A percentile compares a stretch with the other conserved stretches of the same genome.
Conservation (phyloP, 1,139 yeast genomes). For the Sugiyamaella japonica region DNA sequence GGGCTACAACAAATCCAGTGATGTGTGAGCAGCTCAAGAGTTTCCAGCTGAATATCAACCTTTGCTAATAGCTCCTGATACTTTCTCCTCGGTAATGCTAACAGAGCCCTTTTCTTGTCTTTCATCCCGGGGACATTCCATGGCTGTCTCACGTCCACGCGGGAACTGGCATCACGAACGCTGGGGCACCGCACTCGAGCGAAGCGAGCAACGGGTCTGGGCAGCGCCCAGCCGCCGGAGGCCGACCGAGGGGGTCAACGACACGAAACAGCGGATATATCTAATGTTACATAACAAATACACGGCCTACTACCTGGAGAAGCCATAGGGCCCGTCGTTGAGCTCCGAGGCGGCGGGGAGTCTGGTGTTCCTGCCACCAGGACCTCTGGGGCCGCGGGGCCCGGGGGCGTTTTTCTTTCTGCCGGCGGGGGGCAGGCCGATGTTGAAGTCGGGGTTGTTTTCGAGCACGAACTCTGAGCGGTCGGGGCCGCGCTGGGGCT, state of each 20-base stretch:
- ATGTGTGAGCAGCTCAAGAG: conserved; percentile 54
- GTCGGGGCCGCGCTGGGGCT: conserved; percentile 25
- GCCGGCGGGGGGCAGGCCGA: conserved; percentile 23
- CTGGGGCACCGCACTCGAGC: neutral
- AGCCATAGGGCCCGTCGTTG: conserved; percentile 24
- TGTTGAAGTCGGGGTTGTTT: conserved; percentile 40
- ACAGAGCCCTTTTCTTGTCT: conserved; percentile 60
- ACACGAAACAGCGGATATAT: too few relatives aligned
- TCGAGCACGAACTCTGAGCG: conserved; percentile 37
- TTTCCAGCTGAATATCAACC: conserved; percentile 75
- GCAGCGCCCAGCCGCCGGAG: too few relatives aligned
- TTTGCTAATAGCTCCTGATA: conserved; percentile 73
- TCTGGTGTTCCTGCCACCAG: conserved; percentile 10
- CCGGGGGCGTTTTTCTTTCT: conserved; percentile 15
- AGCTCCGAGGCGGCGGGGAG: conserved; percentile 15
- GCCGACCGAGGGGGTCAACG: neutral
- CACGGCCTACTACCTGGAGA: conserved; percentile 15
- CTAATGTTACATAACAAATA: conserved; percentile 5
- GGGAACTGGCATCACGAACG: neutral
- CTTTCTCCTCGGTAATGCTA: conserved; percentile 72
- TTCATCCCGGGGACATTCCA: conserved; percentile 54
- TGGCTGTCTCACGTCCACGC: conserved; percentile 62
- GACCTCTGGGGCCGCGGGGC: conserved; percentile 19
- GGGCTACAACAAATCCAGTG: conserved; percentile 86
- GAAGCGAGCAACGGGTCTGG: neutral